A percentile compares a stretch with the other conserved stretches of the same genome.
Evolutionary conservation across 192 early-diverging fungal genomes (phyloP).

Genomic region (Linnemannia schmuckeri): DNA sequence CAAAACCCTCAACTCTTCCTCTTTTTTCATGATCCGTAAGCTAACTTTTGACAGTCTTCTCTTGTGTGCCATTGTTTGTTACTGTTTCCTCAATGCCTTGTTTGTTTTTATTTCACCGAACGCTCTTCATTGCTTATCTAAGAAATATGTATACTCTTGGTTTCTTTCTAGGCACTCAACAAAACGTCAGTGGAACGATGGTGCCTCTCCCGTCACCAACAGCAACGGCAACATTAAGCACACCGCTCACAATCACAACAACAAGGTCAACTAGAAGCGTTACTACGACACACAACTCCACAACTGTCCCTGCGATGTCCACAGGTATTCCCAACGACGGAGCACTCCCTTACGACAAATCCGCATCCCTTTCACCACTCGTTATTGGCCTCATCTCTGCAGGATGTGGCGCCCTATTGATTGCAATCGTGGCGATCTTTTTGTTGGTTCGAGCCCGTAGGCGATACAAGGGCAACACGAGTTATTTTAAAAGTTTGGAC

Average conservation of each 20-base stretch:
- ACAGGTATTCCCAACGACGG: background rate
- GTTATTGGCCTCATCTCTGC: conserved; percentile 50
- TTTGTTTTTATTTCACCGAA: background rate
- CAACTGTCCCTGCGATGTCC: background rate
- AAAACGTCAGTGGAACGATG: conserved; percentile 26
- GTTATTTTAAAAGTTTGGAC: conserved; percentile 36
- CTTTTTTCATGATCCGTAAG: conserved; percentile 48
- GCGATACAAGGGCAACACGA: conserved; percentile 22
- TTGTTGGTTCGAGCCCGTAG: conserved; percentile 30
- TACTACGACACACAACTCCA: background rate
- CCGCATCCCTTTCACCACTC: conserved; percentile 28
- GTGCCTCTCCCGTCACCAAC: conserved; percentile 20
- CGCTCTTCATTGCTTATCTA: background rate
- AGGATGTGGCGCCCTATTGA: conserved; percentile 22
- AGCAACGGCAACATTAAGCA: background rate
- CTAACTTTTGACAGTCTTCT: background rate
- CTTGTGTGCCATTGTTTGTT: background rate
- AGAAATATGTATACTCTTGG: background rate
- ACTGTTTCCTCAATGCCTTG: background rate
- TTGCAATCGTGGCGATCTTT: conserved; percentile 30
- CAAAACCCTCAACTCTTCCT: conserved; percentile 28
- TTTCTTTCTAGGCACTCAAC: conserved; percentile 23
- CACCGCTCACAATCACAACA: background rate
- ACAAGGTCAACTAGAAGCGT: background rate
- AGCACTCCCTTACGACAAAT: background rate